Evolutionary conservation across 192 early-diverging fungal genomes (phyloP), one percentile per base, ranked within the genome.

Genomic region (Jimgerdemannia flammicorona): DNA sequence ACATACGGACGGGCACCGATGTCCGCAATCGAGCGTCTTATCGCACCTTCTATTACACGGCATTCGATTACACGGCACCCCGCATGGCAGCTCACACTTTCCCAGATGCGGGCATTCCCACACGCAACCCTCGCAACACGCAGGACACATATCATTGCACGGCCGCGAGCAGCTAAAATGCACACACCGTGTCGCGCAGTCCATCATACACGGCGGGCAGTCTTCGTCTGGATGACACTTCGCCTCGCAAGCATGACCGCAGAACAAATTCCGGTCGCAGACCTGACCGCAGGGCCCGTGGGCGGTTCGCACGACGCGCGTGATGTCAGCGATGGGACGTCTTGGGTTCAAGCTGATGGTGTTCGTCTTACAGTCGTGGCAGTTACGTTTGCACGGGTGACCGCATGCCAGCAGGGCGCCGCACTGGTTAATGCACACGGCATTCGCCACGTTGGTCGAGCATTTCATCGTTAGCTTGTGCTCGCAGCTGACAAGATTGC

Each of bases 101-200:
- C 83, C 85, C 66, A 83, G 66, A 68, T 90, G 89, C 29, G 72
- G 40, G 70, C 89, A 90, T 3, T 63, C n/a, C 89, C 89, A 90
- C 1, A 67, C 69, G 66, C 89, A 90, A 1, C 4, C 41, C 44
- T 81, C 78, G 42, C 81, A 70, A 74, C 89, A 90, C 10, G 81
- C 78, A 11, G 74, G 49, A 75, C 88, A 89, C 2, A 79, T 42
- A 3, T 74, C 66, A 29, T 76, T 69, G 67, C 89, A 90, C 3
- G 11, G 10, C 19, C 71, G 66, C 4, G 70, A 17, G 68, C 89
- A 90, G 40, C 3, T 68, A 8, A 43, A 64, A 69, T 90, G 89
- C 0, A 44, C 8, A 64, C 89, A 90, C 4, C 17, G n/a, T 2
- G 83, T 63, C 3, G 41, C 74, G 66, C 89, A 90, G 2, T 0